A percentile compares a stretch with the other conserved stretches of the same genome.
Evolutionary conservation across 768 basidiomycete species (phyloP).

Genomic region (Auriscalpium orientale): DNA sequence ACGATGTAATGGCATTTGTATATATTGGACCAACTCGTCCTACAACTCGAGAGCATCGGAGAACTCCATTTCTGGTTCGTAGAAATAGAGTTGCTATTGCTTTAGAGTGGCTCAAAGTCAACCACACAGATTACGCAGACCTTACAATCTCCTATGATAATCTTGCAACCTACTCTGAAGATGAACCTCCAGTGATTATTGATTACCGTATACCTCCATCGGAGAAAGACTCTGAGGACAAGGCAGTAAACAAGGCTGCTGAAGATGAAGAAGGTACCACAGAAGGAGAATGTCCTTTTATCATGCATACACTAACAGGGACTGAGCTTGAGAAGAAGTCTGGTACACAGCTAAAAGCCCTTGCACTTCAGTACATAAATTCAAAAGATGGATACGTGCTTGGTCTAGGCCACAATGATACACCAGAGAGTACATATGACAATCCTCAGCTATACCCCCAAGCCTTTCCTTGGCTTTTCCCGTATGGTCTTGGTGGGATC

Average conservation of each 20-base stretch:
- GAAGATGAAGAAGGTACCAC: slow-evolving; percentile 22
- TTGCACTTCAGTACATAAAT: slow-evolving; percentile 24
- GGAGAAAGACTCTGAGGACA: background rate
- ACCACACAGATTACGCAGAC: background rate
- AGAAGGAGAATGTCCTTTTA: slow-evolving; percentile 28
- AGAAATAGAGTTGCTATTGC: slow-evolving; percentile 3
- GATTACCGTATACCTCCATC: background rate
- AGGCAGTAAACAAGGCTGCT: slow-evolving; percentile 19
- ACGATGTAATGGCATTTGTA: slow-evolving; percentile 24
- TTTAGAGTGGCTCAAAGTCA: background rate
- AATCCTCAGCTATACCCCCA: slow-evolving; percentile 29
- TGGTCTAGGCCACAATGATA: slow-evolving; percentile 20
- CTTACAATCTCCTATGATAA: slow-evolving; percentile 13
- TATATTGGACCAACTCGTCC: slow-evolving; percentile 25
- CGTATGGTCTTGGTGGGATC: slow-evolving; percentile 32
- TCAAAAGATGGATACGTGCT: slow-evolving; percentile 19
- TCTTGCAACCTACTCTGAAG: slow-evolving; percentile 12
- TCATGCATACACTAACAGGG: slow-evolving; percentile 30
- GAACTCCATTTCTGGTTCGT: slow-evolving; percentile 14
- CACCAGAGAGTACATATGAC: slow-evolving; percentile 25
- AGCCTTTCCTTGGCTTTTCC: slow-evolving; percentile 36
- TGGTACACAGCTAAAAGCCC: slow-evolving; percentile 6
- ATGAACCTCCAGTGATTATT: slow-evolving; percentile 16
- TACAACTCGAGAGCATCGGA: slow-evolving; percentile 18
- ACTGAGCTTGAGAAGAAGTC: slow-evolving; percentile 11